phyloP scores from a whole-genome alignment of 2,329 filamentous ascomycete genomes.

The Daldinia sp. region DNA sequence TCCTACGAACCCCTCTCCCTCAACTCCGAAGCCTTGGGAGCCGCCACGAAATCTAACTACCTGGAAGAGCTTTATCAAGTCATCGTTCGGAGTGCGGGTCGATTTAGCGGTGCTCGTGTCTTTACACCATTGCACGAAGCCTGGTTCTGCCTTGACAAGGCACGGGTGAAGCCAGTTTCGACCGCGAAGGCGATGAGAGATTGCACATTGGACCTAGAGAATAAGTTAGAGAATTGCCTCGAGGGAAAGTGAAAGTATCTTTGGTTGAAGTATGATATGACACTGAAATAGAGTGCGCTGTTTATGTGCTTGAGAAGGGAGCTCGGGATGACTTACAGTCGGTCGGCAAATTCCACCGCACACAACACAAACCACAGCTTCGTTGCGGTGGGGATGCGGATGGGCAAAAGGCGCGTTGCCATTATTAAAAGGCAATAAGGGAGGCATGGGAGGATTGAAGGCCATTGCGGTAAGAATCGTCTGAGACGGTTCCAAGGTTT shows the following conservation, averaged over 20 bases:
- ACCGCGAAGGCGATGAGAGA: no score
- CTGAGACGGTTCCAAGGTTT: background rate
- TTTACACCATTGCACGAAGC: conserved; percentile 29
- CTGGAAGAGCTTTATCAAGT: conserved; percentile 10
- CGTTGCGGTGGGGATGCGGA: background rate
- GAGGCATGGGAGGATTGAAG: background rate
- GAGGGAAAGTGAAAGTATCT: background rate
- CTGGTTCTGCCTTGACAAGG: conserved; percentile 35
- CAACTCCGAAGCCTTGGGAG: background rate
- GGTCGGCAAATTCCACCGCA: conserved; percentile 42
- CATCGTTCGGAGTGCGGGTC: background rate
- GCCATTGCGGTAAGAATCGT: background rate
- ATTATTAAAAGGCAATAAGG: no score
- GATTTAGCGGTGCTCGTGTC: background rate
- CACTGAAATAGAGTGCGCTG: background rate
- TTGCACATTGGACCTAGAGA: conserved; percentile 6
- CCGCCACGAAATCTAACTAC: conserved; percentile 33
- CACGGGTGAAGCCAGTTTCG: conserved; percentile 41
- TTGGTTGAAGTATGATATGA: background rate
- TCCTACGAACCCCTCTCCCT: background rate
- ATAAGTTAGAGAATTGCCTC: background rate
- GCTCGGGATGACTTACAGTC: conserved; percentile 22
- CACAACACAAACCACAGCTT: conserved; percentile 39
- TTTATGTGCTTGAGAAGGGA: background rate
- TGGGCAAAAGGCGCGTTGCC: background rate